A percentile compares a stretch with the other conserved stretches of the same genome.
Evolutionary conservation across 1,284 basidiomycete species (phyloP).

Genomic region (Melampsora americana): DNA sequence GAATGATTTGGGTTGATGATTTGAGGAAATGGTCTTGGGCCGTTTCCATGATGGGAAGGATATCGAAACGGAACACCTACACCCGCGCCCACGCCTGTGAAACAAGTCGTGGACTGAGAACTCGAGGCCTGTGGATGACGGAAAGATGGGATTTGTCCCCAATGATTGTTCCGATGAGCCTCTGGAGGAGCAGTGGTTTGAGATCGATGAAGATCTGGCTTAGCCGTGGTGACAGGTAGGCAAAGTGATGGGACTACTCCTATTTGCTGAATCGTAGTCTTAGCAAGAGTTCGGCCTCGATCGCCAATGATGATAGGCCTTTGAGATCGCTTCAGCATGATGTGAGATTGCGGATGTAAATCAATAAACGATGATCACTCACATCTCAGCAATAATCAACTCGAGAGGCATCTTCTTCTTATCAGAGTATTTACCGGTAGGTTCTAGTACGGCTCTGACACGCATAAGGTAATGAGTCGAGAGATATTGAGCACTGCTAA

Average conservation of each 20-base stretch:
- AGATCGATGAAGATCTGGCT: too few species aligned
- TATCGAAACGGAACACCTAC: not conserved
- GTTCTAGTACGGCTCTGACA: slow-evolving; percentile 11
- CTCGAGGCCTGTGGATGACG: not conserved
- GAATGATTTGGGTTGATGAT: not conserved
- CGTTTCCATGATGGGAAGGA: not conserved
- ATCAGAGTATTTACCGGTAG: slow-evolving; percentile 14
- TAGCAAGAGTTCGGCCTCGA: not conserved
- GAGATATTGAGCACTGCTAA: slow-evolving; percentile 6
- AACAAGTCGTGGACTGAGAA: not conserved
- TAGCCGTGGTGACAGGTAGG: too few species aligned
- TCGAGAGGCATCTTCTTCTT: slow-evolving; percentile 8
- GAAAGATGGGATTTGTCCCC: not conserved
- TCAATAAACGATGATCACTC: not conserved
- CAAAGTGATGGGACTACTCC: slow-evolving; percentile 6
- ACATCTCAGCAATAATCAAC: not conserved
- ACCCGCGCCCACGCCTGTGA: not conserved
- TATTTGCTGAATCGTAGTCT: slow-evolving; percentile 12
- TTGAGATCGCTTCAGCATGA: not conserved
- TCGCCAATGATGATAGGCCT: slow-evolving; percentile 18
- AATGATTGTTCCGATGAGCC: not conserved
- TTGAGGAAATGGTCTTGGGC: not conserved
- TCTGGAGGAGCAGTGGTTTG: too few species aligned
- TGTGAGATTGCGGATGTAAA: not conserved
- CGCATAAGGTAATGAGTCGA: slow-evolving; percentile 15